Conservation (phyloP, 1,139 yeast genomes). For the Meyerozyma smithsonii region DNA sequence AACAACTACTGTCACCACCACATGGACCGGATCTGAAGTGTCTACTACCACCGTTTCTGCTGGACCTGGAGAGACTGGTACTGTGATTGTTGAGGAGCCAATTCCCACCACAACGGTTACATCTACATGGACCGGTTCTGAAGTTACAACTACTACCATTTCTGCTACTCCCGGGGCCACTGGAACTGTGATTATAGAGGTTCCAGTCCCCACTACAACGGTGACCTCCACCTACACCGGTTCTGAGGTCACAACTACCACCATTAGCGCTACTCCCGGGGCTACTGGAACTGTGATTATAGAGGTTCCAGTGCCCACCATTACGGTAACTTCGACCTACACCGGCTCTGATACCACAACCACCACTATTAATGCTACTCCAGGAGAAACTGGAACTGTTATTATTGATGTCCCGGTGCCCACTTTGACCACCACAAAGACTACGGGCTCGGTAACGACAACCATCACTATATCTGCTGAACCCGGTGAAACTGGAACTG, state of each 20-base stretch:
- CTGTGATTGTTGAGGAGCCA: conserved; percentile 17
- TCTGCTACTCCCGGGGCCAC: conserved; percentile 8
- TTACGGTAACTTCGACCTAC: conserved; percentile 9
- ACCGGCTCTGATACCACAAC: conserved; percentile 6
- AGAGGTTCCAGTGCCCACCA: conserved; percentile 12
- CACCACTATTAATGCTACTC: conserved; percentile 7
- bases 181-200: conserved; percentile 10
- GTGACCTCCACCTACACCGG: conserved; percentile 15
- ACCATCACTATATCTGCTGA: neutral
- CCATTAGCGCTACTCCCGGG: conserved; percentile 11
- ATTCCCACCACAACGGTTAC: conserved; percentile 11
- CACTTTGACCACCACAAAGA: conserved; percentile 5
- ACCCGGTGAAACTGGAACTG: conserved; percentile 5
- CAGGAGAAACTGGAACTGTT: conserved; percentile 10
- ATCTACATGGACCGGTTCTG: conserved; percentile 11
- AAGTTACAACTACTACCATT: conserved; percentile 9
- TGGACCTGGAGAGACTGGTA: conserved; percentile 5
- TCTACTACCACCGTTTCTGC: conserved; percentile 1
- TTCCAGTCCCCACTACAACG: conserved; percentile 13
- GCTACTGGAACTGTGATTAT: conserved; percentile 12
- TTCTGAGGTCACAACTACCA: conserved; percentile 8
- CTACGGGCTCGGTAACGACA: conserved; percentile 6
- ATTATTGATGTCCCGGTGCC: conserved; percentile 7
- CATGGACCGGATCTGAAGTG: conserved; percentile 4
- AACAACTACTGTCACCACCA: conserved; percentile 7